phyloP scores from a whole-genome alignment of 78 protist species.

The Blattamonas nauphoetae region DNA sequence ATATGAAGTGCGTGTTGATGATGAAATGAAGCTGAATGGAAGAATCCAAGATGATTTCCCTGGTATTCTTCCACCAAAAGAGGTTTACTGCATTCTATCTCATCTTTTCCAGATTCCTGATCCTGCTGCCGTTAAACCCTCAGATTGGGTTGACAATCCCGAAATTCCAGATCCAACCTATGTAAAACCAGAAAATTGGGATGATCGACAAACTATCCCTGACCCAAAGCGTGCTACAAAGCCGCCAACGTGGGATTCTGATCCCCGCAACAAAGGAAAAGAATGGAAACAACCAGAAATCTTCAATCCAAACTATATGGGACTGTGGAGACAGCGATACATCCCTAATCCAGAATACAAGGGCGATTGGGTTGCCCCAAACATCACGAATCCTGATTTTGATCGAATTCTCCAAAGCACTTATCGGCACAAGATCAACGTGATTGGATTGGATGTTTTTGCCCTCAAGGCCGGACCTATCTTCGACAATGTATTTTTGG shows the following conservation, averaged over 20 bases:
- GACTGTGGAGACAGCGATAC: not conserved
- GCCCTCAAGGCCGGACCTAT: constrained; percentile 83
- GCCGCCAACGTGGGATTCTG: not conserved
- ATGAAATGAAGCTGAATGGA: constrained; percentile 31
- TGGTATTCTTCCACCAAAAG: not conserved
- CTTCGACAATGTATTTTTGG: constrained; percentile 87
- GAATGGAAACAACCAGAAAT: not conserved
- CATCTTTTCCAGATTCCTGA: constrained; percentile 35
- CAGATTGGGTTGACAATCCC: constrained; percentile 72
- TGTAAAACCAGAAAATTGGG: not conserved
- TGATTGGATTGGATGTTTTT: not conserved
- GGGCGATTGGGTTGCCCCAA: not conserved
- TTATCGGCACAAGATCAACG: not conserved
- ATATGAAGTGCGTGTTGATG: constrained; percentile 77
- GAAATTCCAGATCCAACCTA: not conserved
- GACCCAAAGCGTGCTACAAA: not conserved
- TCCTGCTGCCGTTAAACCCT: constrained; percentile 77
- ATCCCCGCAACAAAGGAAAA: not conserved
- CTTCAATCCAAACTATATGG: not conserved
- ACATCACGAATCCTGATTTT: not conserved
- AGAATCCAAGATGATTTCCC: not conserved
- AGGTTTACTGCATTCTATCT: not conserved
- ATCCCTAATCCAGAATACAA: not conserved
- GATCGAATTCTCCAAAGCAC: not conserved
- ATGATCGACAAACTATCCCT: not conserved